Conservation (phyloP, 805 yeast species). For the Zygosaccharomyces kombuchaensis region DNA sequence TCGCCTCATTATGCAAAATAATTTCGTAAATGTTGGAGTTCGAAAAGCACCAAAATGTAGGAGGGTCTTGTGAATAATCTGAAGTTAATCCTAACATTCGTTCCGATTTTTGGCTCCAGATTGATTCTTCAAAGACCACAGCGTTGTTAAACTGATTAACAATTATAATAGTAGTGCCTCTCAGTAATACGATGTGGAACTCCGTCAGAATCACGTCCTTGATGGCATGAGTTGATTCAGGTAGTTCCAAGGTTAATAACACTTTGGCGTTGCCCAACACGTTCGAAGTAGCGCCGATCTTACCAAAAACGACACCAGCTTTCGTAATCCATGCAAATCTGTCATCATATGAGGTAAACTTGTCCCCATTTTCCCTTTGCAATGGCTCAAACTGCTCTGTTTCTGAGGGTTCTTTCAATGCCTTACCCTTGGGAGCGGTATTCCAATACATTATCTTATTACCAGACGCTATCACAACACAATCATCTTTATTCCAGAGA, state of each 20-base stretch:
- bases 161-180: slow-evolving; percentile 40
- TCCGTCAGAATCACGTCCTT: slow-evolving; percentile 45
- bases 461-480: slow-evolving; percentile 23
- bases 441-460: slow-evolving; percentile 25
- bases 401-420: slow-evolving; percentile 32
- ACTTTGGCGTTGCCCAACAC: slow-evolving; percentile 38
- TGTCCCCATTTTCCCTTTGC: slow-evolving; percentile 33
- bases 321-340: slow-evolving; percentile 46
- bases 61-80: slow-evolving; percentile 43
- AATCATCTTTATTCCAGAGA: slow-evolving; percentile 9
- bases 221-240: slow-evolving; percentile 34
- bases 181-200: slow-evolving; percentile 49
- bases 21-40: slow-evolving; percentile 62
- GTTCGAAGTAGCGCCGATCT: slow-evolving; percentile 22
- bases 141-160: slow-evolving; percentile 51
- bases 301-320: slow-evolving; percentile 45
- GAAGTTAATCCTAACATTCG: slow-evolving; percentile 43
- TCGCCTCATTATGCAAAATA: slow-evolving; percentile 60
- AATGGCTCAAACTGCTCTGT: slow-evolving; percentile 38
- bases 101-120: slow-evolving; percentile 37
- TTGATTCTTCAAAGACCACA: slow-evolving; percentile 40
- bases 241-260: slow-evolving; percentile 39
- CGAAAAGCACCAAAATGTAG: slow-evolving; percentile 74
- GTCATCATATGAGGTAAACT: slow-evolving; percentile 26
- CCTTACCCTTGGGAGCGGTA: slow-evolving; percentile 11